These are phyloP conservation scores for Gossypium schwendimanii DNA, from an alignment of 441 rosid genomes.

Conservation along the genomic window DNA sequence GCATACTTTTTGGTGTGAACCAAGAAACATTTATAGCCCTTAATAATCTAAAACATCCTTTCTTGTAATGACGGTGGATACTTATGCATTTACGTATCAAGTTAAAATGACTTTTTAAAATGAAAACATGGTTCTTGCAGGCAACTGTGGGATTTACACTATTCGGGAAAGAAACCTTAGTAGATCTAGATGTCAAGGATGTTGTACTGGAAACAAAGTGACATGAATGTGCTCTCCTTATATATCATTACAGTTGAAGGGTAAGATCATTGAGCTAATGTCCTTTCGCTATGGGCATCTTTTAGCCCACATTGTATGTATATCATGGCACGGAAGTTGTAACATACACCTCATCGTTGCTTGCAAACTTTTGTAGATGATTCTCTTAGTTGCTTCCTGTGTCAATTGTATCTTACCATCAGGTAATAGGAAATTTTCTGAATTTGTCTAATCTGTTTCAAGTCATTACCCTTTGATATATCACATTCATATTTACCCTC, in stretches of 20 bases:
- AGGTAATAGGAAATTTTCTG: not conserved
- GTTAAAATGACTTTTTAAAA: not conserved
- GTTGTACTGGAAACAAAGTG: constrained; percentile 41
- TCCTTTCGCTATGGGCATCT: not conserved
- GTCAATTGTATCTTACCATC: not conserved
- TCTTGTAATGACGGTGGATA: not conserved
- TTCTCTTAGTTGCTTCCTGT: not conserved
- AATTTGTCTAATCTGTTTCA: not conserved
- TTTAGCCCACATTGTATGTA: not conserved
- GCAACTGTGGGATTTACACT: constrained; percentile 71
- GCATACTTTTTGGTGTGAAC: not conserved
- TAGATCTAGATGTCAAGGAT: constrained; percentile 65
- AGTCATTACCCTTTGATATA: not conserved
- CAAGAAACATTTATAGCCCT: not conserved
- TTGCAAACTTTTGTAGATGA: not conserved
- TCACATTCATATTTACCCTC: not conserved
- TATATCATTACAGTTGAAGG: constrained; percentile 17
- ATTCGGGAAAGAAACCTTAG: constrained; percentile 79
- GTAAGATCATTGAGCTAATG: constrained; percentile 14
- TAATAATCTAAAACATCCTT: not conserved
- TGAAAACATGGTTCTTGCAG: constrained; percentile 35
- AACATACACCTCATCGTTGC: not conserved
- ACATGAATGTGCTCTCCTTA: not conserved
- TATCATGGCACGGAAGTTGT: not conserved
- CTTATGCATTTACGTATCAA: not conserved